Base-by-base conservation (phyloP, 1,284 basidiomycete species). In the Singerocomus rubriflavus region DNA sequence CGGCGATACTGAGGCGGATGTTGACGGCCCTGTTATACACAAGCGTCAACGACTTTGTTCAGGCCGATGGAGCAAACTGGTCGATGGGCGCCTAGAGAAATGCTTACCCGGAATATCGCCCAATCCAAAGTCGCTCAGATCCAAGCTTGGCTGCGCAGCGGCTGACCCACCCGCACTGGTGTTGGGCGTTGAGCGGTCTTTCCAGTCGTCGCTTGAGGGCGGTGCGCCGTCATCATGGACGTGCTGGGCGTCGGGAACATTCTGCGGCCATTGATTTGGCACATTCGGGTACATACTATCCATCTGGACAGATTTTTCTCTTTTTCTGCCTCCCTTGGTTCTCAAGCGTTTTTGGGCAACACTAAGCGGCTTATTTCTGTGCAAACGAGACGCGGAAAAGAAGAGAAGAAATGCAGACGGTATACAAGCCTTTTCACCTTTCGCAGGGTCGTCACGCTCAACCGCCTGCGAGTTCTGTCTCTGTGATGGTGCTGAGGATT, bases 341-440 rank as follows among this genome's bases (percentile, higher is more conserved):
- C 70, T 74, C 67, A 73, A 70, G 72, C 73, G 73, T 73, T 68
- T 72, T 69, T 66, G 66, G 70, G 67, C 65, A 75, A 75, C 75
- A 75, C 71, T 73, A 76, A 72, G 70, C 66, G 70, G 77, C 76
- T 79, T 77, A 77, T 76, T 75, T 73, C 69, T 73, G 66, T 62
- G 66, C 72, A 69, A 69, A 71, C 65, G 63, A 69, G 66, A 62
- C 65, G 65, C 63, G 65, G 68, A 66, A 71, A 68, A 62, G 65
- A 62, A 61, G 65, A 62, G 66, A 63, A 63, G 61, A 61, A 65
- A 61, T 57, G 63, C 62, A 66, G 63, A 64, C 66, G 61, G 59
- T 65, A 67, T 61, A 64, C 64, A 63, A 67, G 68, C 68, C 67
- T 68, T 65, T 68, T 67, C 64, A 67, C 67, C 69, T 71, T 72